A percentile compares a stretch with the other conserved stretches of the same genome.
Evolutionary conservation across 164 flowering plant genomes (phyloP).

Genomic region (Taxillus chinensis): DNA sequence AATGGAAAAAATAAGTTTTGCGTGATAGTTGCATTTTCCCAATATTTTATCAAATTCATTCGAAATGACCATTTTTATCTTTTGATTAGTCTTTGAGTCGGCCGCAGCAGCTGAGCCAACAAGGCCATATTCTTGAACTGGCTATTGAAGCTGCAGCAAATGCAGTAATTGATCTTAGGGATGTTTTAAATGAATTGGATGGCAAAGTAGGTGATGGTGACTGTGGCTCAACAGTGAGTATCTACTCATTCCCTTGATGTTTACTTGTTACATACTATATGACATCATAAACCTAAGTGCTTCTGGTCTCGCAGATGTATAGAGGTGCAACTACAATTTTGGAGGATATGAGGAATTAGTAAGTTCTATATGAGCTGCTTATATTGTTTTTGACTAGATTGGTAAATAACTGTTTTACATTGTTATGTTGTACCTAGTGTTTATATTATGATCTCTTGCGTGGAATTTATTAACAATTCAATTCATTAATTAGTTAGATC

Average conservation of each 20-base stretch:
- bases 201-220: conserved; percentile 93
- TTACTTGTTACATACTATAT: conserved; percentile 5
- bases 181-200: conserved; percentile 83
- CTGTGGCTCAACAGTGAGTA: conserved; percentile 91
- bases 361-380: conserved; percentile 17
- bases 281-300: conserved; percentile 4
- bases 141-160: conserved; percentile 83
- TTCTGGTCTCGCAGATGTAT: conserved; percentile 52
- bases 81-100: conserved; percentile 35
- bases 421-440: neutral
- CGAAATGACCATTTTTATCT: neutral
- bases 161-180: conserved; percentile 53
- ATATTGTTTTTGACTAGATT: neutral
- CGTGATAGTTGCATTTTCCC: too few species aligned
- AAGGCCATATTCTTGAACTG: conserved; percentile 61
- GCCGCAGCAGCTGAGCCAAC: conserved; percentile 47
- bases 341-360: conserved; percentile 73
- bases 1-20: neutral
- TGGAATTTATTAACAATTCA: too few species aligned
- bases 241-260: conserved; percentile 1
- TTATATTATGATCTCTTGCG: too few species aligned
- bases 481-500: too few species aligned
- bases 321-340: conserved; percentile 75
- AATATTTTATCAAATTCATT: neutral
- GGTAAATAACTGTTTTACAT: neutral